Base-by-base conservation (phyloP, 306 rosid genomes). In the Quercus rubra region DNA sequence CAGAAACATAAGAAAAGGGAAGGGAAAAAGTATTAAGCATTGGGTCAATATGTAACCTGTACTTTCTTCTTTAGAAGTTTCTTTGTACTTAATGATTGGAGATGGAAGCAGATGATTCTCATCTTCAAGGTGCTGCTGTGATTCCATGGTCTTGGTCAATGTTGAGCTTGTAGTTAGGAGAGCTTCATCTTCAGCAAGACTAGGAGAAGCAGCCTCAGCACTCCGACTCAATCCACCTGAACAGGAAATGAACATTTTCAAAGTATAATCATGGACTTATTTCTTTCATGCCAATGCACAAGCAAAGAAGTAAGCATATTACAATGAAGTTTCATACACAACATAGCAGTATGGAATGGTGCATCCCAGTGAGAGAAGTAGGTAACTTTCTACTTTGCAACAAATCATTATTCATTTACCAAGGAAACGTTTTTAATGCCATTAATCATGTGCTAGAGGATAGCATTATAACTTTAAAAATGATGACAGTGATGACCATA, bases 171-270 rank as follows among this genome's bases (percentile, higher is more conserved):
- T 27, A 11, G 88, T 21, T 51, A 77, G 71, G 41, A 33, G 46
- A 70, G 86, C 71, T 61, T 73, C 55, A 52, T 33, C 35, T 55
- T 73, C 55, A 21, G 3, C 59, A 0, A 38, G 23, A 71, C 64
- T 49, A 5, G 77, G 77, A 79, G 79, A 41, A 69, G 63, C 59
- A 76, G 52, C 31, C n/a, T 61, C 51, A 25, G 85, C 28, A 68
- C 63, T 54, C 82, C 21, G 56, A 9, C 55, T 35, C 67, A 79
- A 55, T 74, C 83, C 89, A 86, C 83, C 91, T 90, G 79, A 49
- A 69, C 68, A 78, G n/a, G 55, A 77, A 73, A 74, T 69, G 62
- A 46, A 73, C 67, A 71, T 5, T 62, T 58, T 84, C 70, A 58
- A 38, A 62, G 28, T 21, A 82, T 52, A 20, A 74, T 54, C 56